Percentiles rank a stretch among this genome's conserved stretches.
phyloP scores from a whole-genome alignment of 371 early-diverging fungal genomes.

The Basidiobolus heterosporus region DNA sequence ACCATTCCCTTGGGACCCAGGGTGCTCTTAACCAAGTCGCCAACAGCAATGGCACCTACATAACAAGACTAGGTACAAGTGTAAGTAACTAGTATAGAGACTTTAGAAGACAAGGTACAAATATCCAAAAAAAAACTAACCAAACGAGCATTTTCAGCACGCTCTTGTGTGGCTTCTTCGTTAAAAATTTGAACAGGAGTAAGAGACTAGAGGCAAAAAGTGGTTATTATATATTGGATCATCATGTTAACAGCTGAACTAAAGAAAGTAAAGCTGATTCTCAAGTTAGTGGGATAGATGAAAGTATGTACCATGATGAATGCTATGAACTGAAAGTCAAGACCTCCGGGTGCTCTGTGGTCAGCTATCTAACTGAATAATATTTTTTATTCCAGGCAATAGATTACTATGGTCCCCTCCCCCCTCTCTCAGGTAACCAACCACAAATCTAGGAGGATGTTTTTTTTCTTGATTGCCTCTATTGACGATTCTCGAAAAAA shows the following conservation, averaged over 20 bases:
- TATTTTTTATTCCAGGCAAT: too few species aligned
- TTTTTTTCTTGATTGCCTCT: too few species aligned
- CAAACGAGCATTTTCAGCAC: slow-evolving; percentile 94
- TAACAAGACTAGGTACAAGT: slow-evolving; percentile 24
- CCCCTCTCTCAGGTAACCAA: too few species aligned
- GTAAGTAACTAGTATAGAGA: too few species aligned
- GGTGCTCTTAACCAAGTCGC: slow-evolving; percentile 91
- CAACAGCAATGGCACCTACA: slow-evolving; percentile 85
- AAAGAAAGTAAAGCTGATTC: too few species aligned
- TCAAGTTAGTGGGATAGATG: slow-evolving; percentile 48
- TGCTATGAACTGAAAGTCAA: slow-evolving; percentile 1
- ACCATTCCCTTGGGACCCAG: slow-evolving; percentile 78
- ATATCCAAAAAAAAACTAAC: slow-evolving; percentile 21
- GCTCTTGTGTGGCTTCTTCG: slow-evolving; percentile 86
- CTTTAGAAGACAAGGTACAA: too few species aligned
- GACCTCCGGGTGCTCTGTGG: not conserved
- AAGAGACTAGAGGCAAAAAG: slow-evolving; percentile 25
- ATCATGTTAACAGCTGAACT: too few species aligned
- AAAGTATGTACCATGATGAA: slow-evolving; percentile 12
- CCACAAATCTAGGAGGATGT: too few species aligned
- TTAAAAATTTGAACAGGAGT: slow-evolving; percentile 74
- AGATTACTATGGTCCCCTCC: too few species aligned
- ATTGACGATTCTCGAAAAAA: too few species aligned
- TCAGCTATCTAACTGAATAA: too few species aligned
- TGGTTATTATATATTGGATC: slow-evolving; percentile 56